phyloP scores from a whole-genome alignment of 139 green algal species.

The Asterochloris erici region DNA sequence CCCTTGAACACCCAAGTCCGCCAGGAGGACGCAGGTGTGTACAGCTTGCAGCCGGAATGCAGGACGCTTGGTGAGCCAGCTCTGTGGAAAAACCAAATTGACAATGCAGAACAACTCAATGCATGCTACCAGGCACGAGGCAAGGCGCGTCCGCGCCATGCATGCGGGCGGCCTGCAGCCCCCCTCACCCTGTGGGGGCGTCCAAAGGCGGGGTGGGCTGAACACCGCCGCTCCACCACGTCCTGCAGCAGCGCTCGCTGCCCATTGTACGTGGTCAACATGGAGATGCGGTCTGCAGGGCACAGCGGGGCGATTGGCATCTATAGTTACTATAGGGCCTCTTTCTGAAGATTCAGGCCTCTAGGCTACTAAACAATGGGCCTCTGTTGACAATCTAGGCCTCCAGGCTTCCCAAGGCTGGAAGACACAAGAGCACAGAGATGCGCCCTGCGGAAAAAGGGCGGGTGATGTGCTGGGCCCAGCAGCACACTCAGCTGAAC shows the following conservation, averaged over 20 bases:
- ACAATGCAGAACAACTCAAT: not conserved
- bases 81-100: not conserved
- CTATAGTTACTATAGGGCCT: too few relatives aligned
- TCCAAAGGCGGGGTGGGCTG: conserved; percentile 79
- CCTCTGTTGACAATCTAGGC: too few relatives aligned
- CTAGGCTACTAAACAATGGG: too few relatives aligned
- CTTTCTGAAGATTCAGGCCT: too few relatives aligned
- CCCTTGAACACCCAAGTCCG: conserved; percentile 46
- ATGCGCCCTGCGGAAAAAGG: too few relatives aligned
- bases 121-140: not conserved
- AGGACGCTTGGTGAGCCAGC: not conserved
- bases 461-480: too few relatives aligned
- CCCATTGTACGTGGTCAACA: conserved; percentile 98
- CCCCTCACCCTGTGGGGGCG: conserved; percentile 74
- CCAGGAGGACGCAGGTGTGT: not conserved
- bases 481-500: too few relatives aligned
- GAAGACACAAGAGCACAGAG: too few relatives aligned
- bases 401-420: too few relatives aligned
- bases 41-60: not conserved
- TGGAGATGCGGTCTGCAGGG: conserved; percentile 69
- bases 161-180: conserved; percentile 62
- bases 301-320: conserved; percentile 63
- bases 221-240: conserved; percentile 87
- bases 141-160: conserved; percentile 60
- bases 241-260: conserved; percentile 94